Evolutionary conservation across 2,329 filamentous ascomycete genomes (phyloP), one percentile per base, ranked within the genome.

Genomic region (Clonostachys sp.): DNA sequence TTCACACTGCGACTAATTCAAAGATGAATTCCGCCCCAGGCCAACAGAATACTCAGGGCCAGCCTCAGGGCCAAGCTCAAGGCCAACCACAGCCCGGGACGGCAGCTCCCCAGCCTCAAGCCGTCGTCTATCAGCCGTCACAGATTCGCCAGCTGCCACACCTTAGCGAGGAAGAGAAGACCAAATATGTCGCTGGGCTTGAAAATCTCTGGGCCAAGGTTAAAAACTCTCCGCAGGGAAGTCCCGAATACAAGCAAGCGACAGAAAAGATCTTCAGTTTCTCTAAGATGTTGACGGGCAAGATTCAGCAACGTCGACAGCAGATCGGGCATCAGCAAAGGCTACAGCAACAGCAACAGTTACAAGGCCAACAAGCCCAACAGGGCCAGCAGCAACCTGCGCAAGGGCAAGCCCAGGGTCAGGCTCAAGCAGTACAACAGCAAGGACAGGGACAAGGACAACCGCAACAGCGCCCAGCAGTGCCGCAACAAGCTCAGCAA

Each of bases 241-340:
- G 77, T 5, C 55, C 57, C 1, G 71, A 76, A 18, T 73, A 83
- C 42, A 61, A 70, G 20, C 65, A 68, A 0, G 80, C 81, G 0
- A 75, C 73, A 52, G 71, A 72, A 39, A 84, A 83, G 63, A 77
- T 86, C 18, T 61, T 67, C 7, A 80, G 84, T 9, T 85, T 86
- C 57, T 80, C 81, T 0, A 72, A 72, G 41, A 81, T 80, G 62
- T 69, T 86, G 3, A 62, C 72, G 4, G 61, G 60, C 0, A 84
- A 82, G 60, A 70, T 81, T 6, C 70, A 75, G 45, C 58, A 61
- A 45, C 61, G 67, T 16, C 61, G 67, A 33, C 62, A 66, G 30
- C 61, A 64, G 42, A 60, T 65, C 14, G 57, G 61, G 35, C 56
- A 61, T 33, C 57, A 58, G 30, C 57, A 61, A 35, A 54, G 57